phyloP scores from a whole-genome alignment of 108 stramenopile species.

The Cyclotella baltica region DNA sequence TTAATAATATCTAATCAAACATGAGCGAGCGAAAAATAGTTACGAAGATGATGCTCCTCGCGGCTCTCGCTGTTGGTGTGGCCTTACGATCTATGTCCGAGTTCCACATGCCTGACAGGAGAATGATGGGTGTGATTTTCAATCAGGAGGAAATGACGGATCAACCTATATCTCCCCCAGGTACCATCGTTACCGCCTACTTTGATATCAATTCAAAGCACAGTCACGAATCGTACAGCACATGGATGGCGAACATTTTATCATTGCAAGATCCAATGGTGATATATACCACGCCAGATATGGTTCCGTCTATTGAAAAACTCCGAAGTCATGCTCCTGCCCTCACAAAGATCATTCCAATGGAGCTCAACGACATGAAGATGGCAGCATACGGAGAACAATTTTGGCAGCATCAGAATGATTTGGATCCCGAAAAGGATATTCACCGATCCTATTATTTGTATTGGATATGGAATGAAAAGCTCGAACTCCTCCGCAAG shows the following conservation, averaged over 20 bases:
- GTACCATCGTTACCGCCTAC: conserved; percentile 72
- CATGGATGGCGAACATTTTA: conserved; percentile 75
- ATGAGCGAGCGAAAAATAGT: no score
- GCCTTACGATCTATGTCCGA: no score
- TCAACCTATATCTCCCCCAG: conserved; percentile 35
- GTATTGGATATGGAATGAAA: conserved; percentile 82
- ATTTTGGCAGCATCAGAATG: conserved; percentile 72
- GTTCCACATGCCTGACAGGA: no score
- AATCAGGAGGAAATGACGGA: no score
- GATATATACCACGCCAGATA: conserved; percentile 61
- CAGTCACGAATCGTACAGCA: conserved; percentile 48
- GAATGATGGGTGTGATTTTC: no score
- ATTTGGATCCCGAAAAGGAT: conserved; percentile 62
- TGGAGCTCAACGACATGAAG: conserved; percentile 57
- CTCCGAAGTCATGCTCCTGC: conserved; percentile 58
- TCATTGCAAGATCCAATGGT: conserved; percentile 74
- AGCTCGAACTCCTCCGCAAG: conserved; percentile 59
- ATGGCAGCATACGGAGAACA: conserved; percentile 34
- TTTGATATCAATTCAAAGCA: conserved; percentile 63
- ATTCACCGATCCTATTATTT: conserved; percentile 62
- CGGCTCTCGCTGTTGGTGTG: no score
- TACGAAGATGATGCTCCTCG: no score
- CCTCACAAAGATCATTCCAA: conserved; percentile 57
- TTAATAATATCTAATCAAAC: no score
- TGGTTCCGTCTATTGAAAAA: conserved; percentile 54